phyloP scores from a whole-genome alignment of 768 basidiomycete genomes.

The Termitomyces sp. region DNA sequence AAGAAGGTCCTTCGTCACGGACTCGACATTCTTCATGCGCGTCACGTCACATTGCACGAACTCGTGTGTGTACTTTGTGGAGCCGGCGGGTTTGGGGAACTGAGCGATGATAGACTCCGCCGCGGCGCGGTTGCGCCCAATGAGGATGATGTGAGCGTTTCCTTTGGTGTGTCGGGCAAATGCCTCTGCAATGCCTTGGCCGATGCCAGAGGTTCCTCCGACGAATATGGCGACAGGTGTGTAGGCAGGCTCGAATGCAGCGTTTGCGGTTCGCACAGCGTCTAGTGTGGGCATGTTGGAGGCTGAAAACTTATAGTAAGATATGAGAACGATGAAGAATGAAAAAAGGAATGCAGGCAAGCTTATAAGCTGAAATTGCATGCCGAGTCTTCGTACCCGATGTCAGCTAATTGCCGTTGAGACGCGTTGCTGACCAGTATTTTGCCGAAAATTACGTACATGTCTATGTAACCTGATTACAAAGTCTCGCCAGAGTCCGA shows the following conservation, averaged over 20 bases:
- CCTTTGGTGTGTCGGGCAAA: slow-evolving; percentile 40
- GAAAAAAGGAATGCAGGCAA: not conserved
- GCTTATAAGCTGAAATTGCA: not conserved
- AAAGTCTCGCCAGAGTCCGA: not conserved
- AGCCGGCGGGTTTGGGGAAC: slow-evolving; percentile 27
- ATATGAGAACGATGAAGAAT: not conserved
- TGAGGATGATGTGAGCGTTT: slow-evolving; percentile 41
- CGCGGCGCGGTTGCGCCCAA: slow-evolving; percentile 44
- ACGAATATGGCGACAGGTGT: slow-evolving; percentile 31
- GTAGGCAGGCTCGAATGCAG: slow-evolving; percentile 15
- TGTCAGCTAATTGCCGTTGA: not conserved
- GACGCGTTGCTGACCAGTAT: not conserved
- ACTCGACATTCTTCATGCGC: slow-evolving; percentile 39
- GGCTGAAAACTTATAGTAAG: not conserved
- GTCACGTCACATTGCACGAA: slow-evolving; percentile 43
- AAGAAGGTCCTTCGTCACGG: slow-evolving; percentile 26
- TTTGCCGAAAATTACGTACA: not conserved
- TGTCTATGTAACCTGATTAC: not conserved
- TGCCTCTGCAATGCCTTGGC: slow-evolving; percentile 36
- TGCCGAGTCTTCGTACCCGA: not conserved
- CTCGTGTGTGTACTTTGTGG: slow-evolving; percentile 24
- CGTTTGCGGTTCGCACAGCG: slow-evolving; percentile 22
- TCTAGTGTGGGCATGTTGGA: slow-evolving; percentile 18
- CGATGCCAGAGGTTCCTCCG: slow-evolving; percentile 39
- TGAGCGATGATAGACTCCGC: slow-evolving; percentile 35